Base-by-base conservation (phyloP, 2,329 filamentous ascomycete genomes). In the Colletotrichum endophyticum region DNA sequence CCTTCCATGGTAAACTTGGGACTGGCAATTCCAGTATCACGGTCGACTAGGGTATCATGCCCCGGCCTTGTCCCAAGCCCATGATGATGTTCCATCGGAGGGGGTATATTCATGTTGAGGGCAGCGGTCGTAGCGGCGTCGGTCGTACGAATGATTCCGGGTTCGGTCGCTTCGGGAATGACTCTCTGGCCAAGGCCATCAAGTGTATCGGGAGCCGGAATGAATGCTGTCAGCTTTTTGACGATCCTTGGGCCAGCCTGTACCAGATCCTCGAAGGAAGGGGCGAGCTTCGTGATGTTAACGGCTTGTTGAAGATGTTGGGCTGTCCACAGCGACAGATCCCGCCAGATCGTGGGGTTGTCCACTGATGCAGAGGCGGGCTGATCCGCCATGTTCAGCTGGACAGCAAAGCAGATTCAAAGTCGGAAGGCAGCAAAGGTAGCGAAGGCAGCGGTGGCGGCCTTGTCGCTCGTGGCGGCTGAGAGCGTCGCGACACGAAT, bases 191-290 rank as follows among this genome's bases (percentile, higher is more conserved):
- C 91, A 77, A 91, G 88, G 80, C 89, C 87, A 80, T 94, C 92
- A 68, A 93, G 85, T 70, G 90, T 87, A 79, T 94, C 92, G 15
- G 91, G 88, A 39, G 91, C 84, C 44, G 90, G 86, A 73, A 92
- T 88, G 79, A 94, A 90, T n/a, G 90, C 91, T 67, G 93, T 92
- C 49, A 94, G 88, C 82, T 91, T 93, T 84, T 90, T 92, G 36
- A 95, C 89, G 81, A 96, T 92, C 75, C 94, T 90, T 66, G 94
- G 94, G 6, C 94, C 90, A 22, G 91, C 93, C 84, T 92, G 88
- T 78, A 95, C 89, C 64, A 96, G 86, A 80, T 95, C 93, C 82
- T 91, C 92, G 22, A 94, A 85, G 13, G 92, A 92, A 3, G 94
- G 93, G 63, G 91, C 87, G 83, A 91, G 90, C 79, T 89, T 89